Base-by-base conservation (phyloP, 441 rosid species). In the Populus trichocarpa region DNA sequence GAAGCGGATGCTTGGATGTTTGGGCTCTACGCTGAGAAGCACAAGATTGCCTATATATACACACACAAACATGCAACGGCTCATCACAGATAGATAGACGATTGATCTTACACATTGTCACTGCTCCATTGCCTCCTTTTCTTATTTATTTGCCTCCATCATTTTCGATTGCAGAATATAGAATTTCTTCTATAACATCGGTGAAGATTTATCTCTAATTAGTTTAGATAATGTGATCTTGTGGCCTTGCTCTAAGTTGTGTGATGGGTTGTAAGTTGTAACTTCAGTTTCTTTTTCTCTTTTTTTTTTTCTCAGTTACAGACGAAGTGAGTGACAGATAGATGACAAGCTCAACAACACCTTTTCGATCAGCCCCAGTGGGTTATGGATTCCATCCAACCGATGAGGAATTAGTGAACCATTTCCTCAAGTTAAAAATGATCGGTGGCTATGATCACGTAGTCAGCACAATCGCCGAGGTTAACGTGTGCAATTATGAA, bases 361-460 rank as follows among this genome's bases (percentile, higher is more conserved):
- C 36, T n/a, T n/a, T 7, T 9, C 18, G 38, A 59, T 61, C 14
- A 9, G 14, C 50, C 6, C 72, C 42, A 18, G 36, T 28, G 8
- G 90, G 93, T 33, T 88, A 23, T 75, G 75, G 89, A 73, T 87
- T 90, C 64, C 82, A 76, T 66, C 93, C 93, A 12, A 78, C 83
- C 2, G 93, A 87, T 23, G 89, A 83, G 77, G 84, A 87, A 69
- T 74, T 88, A 77, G 78, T 87, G 38, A 26, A 53, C 16, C 67
- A 78, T 74, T 87, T 76, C 69, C 79, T 90, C 22, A 59, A 16
- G 67, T 32, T 2, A 16, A 90, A 87, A 81, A 76, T 85, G 80
- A 71, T 14, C 2, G 85, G 61, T 53, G 61, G 83, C 63, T 2
- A 30, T 23, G 77, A 81, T 72, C 33, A 78, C 65, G 40, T 3